Evolutionary conservation across 441 rosid genomes (phyloP).

Genomic region (Populus hybrid): DNA sequence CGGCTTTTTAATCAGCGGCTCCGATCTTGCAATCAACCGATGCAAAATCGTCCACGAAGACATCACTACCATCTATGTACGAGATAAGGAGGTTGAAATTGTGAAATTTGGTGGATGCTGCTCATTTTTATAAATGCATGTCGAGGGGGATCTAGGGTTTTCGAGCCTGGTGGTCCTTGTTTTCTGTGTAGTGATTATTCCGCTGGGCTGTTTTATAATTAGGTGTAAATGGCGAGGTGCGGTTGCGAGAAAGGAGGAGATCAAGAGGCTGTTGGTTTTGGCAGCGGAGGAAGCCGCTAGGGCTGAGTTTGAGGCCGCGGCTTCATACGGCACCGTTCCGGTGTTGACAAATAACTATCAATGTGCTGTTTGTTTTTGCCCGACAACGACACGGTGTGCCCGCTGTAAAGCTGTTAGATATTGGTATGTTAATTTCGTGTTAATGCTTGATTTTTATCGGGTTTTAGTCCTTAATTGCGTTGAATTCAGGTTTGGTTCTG

Average conservation of each 20-base stretch:
- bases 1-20: constrained; percentile 4
- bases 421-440: constrained; percentile 55
- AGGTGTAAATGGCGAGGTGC: constrained; percentile 71
- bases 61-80: constrained; percentile 13
- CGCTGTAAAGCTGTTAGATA: constrained; percentile 83
- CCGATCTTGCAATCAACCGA: constrained; percentile 29
- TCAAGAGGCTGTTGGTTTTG: constrained; percentile 62
- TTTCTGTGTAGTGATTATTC: constrained; percentile 36
- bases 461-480: not conserved
- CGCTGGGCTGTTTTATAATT: constrained; percentile 40
- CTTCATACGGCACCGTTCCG: constrained; percentile 35
- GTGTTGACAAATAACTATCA: constrained; percentile 31
- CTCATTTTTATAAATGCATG: constrained; percentile 60
- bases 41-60: constrained; percentile 18
- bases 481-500: not conserved
- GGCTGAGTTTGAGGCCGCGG: constrained; percentile 75
- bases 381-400: constrained; percentile 79
- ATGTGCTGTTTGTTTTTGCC: constrained; percentile 73
- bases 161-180: constrained; percentile 69
- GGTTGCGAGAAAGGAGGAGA: constrained; percentile 60
- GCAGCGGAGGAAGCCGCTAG: constrained; percentile 89
- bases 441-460: not conserved
- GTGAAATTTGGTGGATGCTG: constrained; percentile 38
- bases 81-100: constrained; percentile 29
- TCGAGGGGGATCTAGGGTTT: constrained; percentile 78